Percentiles rank a stretch among this genome's conserved stretches.
phyloP scores from a whole-genome alignment of 208 protist genomes.

The Naegleria fowleri region DNA sequence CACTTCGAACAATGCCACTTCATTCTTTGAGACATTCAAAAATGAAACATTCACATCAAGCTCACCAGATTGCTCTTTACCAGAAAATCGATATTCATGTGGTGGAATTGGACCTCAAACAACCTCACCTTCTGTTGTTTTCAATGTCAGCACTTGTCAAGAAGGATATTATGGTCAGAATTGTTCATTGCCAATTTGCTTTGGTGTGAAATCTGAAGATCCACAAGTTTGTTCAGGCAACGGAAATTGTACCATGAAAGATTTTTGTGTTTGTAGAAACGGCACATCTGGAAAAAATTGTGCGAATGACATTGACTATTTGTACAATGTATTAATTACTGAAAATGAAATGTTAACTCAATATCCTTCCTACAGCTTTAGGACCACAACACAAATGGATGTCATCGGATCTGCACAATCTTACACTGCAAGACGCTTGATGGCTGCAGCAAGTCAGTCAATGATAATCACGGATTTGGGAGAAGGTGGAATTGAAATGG shows the following conservation, averaged over 20 bases:
- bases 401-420: too few species aligned
- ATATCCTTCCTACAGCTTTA: not conserved
- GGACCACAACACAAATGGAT: too few species aligned
- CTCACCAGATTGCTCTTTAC: not conserved
- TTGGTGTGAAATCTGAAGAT: not conserved
- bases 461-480: too few species aligned
- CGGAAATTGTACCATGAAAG: too few species aligned
- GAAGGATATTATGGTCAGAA: not conserved
- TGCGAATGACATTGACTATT: too few species aligned
- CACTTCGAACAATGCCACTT: not conserved
- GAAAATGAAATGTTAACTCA: not conserved
- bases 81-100: not conserved
- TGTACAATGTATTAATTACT: too few species aligned
- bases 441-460: too few species aligned
- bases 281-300: not conserved
- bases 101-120: not conserved
- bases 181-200: not conserved
- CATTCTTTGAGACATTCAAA: not conserved
- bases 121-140: too few species aligned
- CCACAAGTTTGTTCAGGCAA: too few species aligned
- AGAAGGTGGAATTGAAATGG: too few species aligned
- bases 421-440: too few species aligned
- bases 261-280: too few species aligned
- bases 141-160: not conserved
- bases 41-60: not conserved